Evolutionary conservation across 2,329 filamentous ascomycete species (phyloP).

Genomic region (Epichloe sibirici): DNA sequence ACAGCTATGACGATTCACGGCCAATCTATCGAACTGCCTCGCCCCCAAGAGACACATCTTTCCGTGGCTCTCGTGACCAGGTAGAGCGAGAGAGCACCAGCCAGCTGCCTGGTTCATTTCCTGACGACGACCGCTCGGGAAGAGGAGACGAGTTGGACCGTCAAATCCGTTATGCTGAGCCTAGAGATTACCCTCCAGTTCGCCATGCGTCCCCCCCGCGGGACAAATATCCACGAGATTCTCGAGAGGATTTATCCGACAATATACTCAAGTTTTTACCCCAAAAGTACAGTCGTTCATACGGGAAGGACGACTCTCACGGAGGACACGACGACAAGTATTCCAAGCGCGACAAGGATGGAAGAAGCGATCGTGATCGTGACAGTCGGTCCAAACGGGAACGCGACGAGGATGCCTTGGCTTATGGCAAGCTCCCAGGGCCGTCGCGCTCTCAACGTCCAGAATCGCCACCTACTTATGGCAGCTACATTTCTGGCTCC

Average conservation of each 20-base stretch:
- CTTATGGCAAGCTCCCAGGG: conserved; percentile 31
- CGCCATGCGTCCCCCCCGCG: conserved; percentile 9
- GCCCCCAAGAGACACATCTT: conserved; percentile 22
- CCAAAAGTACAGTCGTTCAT: conserved; percentile 33
- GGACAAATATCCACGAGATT: conserved; percentile 9
- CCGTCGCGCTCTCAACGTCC: conserved; percentile 13
- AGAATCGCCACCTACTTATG: conserved; percentile 15
- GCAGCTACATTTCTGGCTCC: conserved; percentile 15
- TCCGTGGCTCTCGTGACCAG: conserved; percentile 21
- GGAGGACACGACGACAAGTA: conserved; percentile 6
- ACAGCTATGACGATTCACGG: conserved; percentile 27
- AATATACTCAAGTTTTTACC: conserved; percentile 33
- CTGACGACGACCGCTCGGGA: conserved; percentile 16
- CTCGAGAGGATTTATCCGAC: conserved; percentile 16
- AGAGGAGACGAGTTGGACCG: conserved; percentile 11
- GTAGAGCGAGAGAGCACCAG: conserved; percentile 16
- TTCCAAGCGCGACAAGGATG: conserved; percentile 10
- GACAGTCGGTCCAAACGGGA: conserved; percentile 10
- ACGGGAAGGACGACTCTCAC: conserved; percentile 12
- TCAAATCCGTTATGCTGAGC: conserved; percentile 14
- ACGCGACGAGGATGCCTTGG: conserved; percentile 33
- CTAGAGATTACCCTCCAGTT: conserved; percentile 13
- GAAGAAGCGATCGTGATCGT: conserved; percentile 14
- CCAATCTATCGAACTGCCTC: conserved; percentile 23
- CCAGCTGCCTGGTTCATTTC: conserved; percentile 22